Evolutionary conservation across 2,329 filamentous ascomycete species (phyloP).

Genomic region (Sarocladiaceae sp.): DNA sequence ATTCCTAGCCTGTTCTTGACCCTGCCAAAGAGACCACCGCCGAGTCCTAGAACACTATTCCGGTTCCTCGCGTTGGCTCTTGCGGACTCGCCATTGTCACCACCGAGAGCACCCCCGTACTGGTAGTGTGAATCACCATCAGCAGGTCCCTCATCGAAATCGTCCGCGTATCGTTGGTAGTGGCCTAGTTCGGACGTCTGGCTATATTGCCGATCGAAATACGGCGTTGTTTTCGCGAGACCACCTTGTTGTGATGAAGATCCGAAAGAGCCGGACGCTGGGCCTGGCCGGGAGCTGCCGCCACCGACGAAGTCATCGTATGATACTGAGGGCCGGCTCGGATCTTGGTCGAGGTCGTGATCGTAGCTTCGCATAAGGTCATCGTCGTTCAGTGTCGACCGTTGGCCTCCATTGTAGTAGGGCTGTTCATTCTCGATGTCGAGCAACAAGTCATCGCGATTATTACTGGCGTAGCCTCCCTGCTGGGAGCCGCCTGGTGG

Average conservation of each 20-base stretch:
- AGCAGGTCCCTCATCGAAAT: constrained; percentile 75
- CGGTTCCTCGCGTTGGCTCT: constrained; percentile 63
- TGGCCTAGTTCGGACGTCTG: constrained; percentile 83
- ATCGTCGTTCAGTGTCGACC: constrained; percentile 76
- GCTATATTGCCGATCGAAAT: constrained; percentile 50
- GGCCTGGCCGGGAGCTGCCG: constrained; percentile 34
- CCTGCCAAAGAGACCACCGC: constrained; percentile 80
- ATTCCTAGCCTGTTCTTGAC: constrained; percentile 91
- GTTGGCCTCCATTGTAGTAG: constrained; percentile 70
- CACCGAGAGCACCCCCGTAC: constrained; percentile 57
- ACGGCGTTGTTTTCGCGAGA: constrained; percentile 30
- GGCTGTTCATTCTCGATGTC: constrained; percentile 70
- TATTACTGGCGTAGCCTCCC: constrained; percentile 41
- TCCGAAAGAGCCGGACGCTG: constrained; percentile 31
- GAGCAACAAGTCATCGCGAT: constrained; percentile 61
- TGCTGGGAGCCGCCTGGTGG: constrained; percentile 40
- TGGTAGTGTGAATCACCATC: constrained; percentile 84
- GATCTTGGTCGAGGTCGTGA: constrained; percentile 57
- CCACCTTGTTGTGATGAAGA: constrained; percentile 6
- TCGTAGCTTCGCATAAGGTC: constrained; percentile 73
- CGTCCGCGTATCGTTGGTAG: constrained; percentile 86
- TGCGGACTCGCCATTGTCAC: constrained; percentile 43
- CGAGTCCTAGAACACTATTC: constrained; percentile 84
- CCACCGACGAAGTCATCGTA: constrained; percentile 93
- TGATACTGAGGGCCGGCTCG: constrained; percentile 76